A percentile compares a stretch with the other conserved stretches of the same genome.
phyloP scores from a whole-genome alignment of 129 eudicot genomes.

The Lactuca saligna region DNA sequence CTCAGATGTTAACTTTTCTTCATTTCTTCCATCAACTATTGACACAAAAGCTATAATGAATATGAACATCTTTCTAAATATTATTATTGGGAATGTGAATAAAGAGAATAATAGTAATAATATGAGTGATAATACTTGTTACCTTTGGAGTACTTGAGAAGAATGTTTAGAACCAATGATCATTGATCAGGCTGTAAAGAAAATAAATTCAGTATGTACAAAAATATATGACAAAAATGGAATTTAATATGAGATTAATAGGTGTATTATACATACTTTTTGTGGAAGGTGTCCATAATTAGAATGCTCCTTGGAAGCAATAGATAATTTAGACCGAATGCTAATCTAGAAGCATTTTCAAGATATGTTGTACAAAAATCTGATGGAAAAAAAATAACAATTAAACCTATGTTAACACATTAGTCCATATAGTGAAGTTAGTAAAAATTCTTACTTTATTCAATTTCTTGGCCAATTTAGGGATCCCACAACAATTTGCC shows the following conservation, averaged over 20 bases:
- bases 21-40: constrained; percentile 77
- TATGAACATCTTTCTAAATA: background rate
- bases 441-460: constrained; percentile 37
- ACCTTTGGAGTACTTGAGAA: constrained; percentile 60
- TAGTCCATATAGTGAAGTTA: constrained; percentile 1
- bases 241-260: constrained; percentile 19
- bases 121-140: background rate
- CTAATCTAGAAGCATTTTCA: constrained; percentile 50
- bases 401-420: constrained; percentile 1
- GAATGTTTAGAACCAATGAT: constrained; percentile 48
- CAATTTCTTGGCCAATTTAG: constrained; percentile 51
- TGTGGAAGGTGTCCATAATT: constrained; percentile 45
- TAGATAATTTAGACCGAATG: constrained; percentile 43
- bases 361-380: constrained; percentile 54
- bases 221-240: too few species aligned
- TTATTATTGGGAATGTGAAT: background rate
- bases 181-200: constrained; percentile 53
- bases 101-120: background rate
- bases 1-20: constrained; percentile 69
- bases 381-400: constrained; percentile 18
- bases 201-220: constrained; percentile 12
- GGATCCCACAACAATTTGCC: constrained; percentile 50
- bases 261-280: constrained; percentile 40
- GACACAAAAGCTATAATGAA: constrained; percentile 52
- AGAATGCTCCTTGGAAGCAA: constrained; percentile 52